Evolutionary conservation across 129 eudicot species (phyloP).

Genomic region (Cynara cardunculus): DNA sequence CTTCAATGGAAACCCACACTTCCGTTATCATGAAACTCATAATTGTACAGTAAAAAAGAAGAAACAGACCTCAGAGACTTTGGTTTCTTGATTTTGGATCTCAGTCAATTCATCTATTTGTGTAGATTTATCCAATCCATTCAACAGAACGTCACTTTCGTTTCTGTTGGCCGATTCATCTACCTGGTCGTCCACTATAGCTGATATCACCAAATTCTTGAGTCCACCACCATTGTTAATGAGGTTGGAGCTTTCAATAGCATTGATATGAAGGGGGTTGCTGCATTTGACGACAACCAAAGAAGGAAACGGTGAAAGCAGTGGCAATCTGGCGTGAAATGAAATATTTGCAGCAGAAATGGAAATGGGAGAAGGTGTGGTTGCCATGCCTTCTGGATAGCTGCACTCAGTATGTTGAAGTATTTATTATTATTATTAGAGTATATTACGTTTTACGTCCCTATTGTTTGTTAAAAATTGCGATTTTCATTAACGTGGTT

Average conservation of each 20-base stretch:
- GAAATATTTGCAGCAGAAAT: conserved; percentile 29
- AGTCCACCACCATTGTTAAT: conserved; percentile 23
- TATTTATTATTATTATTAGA: no score
- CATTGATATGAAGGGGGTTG: conserved; percentile 8
- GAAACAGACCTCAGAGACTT: conserved; percentile 56
- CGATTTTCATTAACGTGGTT: no score
- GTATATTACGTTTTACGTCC: no score
- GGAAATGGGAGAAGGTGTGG: conserved; percentile 21
- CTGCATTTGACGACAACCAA: conserved; percentile 17
- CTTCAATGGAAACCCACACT: conserved; percentile 32
- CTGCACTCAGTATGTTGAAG: background rate
- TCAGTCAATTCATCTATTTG: conserved; percentile 50
- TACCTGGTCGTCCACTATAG: conserved; percentile 50
- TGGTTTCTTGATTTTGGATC: conserved; percentile 47
- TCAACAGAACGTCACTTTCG: conserved; percentile 22
- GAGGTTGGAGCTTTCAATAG: conserved; percentile 10
- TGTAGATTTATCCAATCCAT: conserved; percentile 47
- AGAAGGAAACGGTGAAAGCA: conserved; percentile 14
- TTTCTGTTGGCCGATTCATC: conserved; percentile 22
- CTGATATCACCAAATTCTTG: conserved; percentile 41
- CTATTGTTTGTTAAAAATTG: no score
- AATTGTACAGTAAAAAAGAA: background rate
- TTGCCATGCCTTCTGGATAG: conserved; percentile 40
- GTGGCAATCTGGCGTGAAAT: conserved; percentile 10
- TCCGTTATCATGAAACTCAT: conserved; percentile 8